phyloP scores from a whole-genome alignment of 2,329 filamentous ascomycete species.

The Akanthomyces muscarius region DNA sequence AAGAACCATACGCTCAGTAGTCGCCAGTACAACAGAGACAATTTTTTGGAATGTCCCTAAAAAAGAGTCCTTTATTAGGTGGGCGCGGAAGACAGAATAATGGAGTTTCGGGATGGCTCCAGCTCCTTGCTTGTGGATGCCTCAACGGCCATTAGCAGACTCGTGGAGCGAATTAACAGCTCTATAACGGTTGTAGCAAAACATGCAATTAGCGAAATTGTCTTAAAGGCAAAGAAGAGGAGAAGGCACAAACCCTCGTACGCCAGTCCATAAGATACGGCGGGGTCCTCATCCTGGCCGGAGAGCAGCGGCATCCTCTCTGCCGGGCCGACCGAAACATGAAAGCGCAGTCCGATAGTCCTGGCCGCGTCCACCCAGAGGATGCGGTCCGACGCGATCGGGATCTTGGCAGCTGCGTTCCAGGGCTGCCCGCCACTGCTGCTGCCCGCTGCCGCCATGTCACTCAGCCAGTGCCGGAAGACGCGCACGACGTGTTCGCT shows the following conservation, averaged over 20 bases:
- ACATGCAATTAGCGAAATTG: not conserved
- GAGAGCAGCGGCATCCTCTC: constrained; percentile 51
- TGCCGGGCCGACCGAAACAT: constrained; percentile 42
- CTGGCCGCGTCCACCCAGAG: constrained; percentile 63
- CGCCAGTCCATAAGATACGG: constrained; percentile 65
- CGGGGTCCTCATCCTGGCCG: constrained; percentile 57
- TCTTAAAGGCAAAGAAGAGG: not conserved
- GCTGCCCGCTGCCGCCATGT: constrained; percentile 36
- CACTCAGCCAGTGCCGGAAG: constrained; percentile 67
- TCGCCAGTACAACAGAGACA: not conserved
- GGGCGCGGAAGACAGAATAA: constrained; percentile 1
- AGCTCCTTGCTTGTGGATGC: not conserved
- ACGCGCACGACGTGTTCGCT: constrained; percentile 66
- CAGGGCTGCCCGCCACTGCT: constrained; percentile 15
- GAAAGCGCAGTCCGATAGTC: constrained; percentile 65
- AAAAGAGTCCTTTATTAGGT: not conserved
- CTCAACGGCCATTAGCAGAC: constrained; percentile 14
- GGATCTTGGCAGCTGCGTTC: constrained; percentile 10
- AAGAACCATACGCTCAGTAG: not conserved
- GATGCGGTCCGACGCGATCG: constrained; percentile 36
- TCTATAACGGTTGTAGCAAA: not conserved
- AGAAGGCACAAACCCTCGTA: constrained; percentile 58
- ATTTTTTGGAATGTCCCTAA: no score
- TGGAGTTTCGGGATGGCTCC: constrained; percentile 7
- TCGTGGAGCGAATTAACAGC: constrained; percentile 10